Percentiles rank a stretch among this genome's conserved stretches.
Evolutionary conservation across 495 filamentous ascomycete species (phyloP).

Genomic region (Talaromyces nanjingensis): DNA sequence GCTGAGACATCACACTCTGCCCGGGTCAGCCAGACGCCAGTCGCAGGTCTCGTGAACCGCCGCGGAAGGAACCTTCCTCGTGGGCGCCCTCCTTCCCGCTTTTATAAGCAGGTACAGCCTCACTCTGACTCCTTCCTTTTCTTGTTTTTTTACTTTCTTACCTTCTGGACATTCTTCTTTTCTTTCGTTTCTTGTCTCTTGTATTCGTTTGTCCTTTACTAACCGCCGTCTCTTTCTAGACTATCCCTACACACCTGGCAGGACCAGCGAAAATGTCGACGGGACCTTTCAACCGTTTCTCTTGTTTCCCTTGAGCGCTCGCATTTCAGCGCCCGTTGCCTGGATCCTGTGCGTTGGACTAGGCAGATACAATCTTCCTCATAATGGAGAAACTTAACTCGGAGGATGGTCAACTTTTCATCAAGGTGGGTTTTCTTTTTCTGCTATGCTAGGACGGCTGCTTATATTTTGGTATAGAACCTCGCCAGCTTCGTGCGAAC

Average conservation of each 20-base stretch:
- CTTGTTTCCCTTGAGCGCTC: constrained; percentile 29
- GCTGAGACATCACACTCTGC: constrained; percentile 2
- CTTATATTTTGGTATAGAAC: constrained; percentile 49
- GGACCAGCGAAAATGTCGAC: constrained; percentile 36
- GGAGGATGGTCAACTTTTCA: constrained; percentile 85
- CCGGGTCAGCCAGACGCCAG: neutral
- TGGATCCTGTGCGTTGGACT: constrained; percentile 19
- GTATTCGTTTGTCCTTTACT: neutral
- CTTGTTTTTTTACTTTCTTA: neutral
- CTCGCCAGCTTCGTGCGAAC: constrained; percentile 92
- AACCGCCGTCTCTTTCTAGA: neutral
- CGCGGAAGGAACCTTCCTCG: constrained; percentile 2
- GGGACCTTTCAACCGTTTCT: constrained; percentile 16
- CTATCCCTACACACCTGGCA: neutral
- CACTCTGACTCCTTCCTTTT: neutral
- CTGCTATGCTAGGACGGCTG: neutral
- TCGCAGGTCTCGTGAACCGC: constrained; percentile 1
- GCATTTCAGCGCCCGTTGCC: constrained; percentile 28
- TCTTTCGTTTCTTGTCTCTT: neutral
- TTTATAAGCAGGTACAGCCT: constrained; percentile 9
- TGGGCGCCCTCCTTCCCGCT: neutral
- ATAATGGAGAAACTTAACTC: constrained; percentile 49
- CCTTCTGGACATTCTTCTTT: neutral
- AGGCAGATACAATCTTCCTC: constrained; percentile 16
- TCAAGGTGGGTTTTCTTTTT: constrained; percentile 54